Evolutionary conservation across 2,329 filamentous ascomycete genomes (phyloP).

Genomic region (Metarhizium anisopliae): DNA sequence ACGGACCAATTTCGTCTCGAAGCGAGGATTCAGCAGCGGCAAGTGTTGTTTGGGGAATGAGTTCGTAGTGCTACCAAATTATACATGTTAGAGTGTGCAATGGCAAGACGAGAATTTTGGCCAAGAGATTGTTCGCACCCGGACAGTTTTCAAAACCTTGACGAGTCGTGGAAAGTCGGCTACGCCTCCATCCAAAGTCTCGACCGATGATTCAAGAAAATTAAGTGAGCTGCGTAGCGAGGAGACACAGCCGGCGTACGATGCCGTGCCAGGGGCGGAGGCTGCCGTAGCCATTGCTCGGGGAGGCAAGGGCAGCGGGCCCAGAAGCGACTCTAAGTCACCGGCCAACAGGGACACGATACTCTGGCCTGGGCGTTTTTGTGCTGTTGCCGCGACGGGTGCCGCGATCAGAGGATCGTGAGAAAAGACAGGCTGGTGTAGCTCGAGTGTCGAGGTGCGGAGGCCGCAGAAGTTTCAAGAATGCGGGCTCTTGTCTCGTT

Average conservation of each 20-base stretch:
- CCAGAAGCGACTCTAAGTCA: neutral
- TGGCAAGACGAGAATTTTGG: neutral
- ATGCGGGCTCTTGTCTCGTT: slow-evolving; percentile 3
- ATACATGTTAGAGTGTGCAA: slow-evolving; percentile 2
- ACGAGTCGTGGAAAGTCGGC: slow-evolving; percentile 48
- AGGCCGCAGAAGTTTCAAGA: neutral
- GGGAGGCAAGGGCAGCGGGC: neutral
- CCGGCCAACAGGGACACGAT: neutral
- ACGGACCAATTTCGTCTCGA: slow-evolving; percentile 82
- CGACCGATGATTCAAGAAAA: slow-evolving; percentile 51
- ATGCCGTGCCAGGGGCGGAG: slow-evolving; percentile 18
- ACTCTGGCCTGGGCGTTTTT: neutral
- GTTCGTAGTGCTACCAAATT: slow-evolving; percentile 68
- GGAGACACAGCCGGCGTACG: slow-evolving; percentile 49
- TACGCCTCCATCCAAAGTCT: slow-evolving; percentile 46
- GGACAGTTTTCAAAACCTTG: slow-evolving; percentile 47
- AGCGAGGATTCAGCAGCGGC: slow-evolving; percentile 75
- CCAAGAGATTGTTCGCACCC: slow-evolving; percentile 30
- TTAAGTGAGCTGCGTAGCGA: slow-evolving; percentile 51
- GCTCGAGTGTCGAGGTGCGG: neutral
- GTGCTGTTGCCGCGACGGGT: neutral
- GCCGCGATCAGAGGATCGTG: neutral
- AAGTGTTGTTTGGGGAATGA: slow-evolving; percentile 77
- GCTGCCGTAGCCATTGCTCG: slow-evolving; percentile 12
- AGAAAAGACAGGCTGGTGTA: neutral